Evolutionary conservation across 2,329 filamentous ascomycete genomes (phyloP), one percentile per base, ranked within the genome.

Genomic region (Pseudopithomyces maydicus): DNA sequence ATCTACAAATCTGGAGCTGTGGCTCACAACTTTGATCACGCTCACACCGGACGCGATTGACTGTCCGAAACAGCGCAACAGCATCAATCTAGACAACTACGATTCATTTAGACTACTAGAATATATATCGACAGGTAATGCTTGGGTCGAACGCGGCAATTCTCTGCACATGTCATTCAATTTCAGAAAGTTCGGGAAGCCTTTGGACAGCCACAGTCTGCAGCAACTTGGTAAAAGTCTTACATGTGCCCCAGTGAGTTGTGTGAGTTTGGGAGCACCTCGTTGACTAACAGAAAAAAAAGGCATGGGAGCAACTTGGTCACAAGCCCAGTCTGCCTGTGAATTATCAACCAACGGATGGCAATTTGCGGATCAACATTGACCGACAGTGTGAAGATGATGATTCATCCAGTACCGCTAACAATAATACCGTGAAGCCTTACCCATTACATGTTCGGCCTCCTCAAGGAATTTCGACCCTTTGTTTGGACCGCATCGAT

Each of bases 231-330:
- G 57, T 11, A 42, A 68, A 22, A 60, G 56, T 10, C 63, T 77
- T 38, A 49, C 69, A 20, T 55, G 58, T 45, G 74, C 73, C 32
- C 67, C 70, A 29, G 74, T 73, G 62, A 49, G 67, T 65, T 26
- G 11, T 19, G 6, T n/a, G 42, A 17, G n/a, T 12, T 10, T 41
- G 26, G 15, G 36, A 23, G 22, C 12, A 12, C 42, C 17, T 23
- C 20, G 29, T 51, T 59, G 41, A 62, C 51, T 54, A 6, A 32
- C 1, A n/a, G 2, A 1, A 1, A 23, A 77, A 1, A 1, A 23
- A 77, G 75, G 61, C 73, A 19, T 78, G 75, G 76, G 46, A 52
- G 6, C 74, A 78, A 50, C 52, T 77, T 22, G 61, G 62, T 26
- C 58, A 78, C 22, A 54, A 54, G 11, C 63, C 69, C 7, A 64